Evolutionary conservation across 352 stramenopile genomes (phyloP).

Genomic region (Ochromonadaceae sp.): DNA sequence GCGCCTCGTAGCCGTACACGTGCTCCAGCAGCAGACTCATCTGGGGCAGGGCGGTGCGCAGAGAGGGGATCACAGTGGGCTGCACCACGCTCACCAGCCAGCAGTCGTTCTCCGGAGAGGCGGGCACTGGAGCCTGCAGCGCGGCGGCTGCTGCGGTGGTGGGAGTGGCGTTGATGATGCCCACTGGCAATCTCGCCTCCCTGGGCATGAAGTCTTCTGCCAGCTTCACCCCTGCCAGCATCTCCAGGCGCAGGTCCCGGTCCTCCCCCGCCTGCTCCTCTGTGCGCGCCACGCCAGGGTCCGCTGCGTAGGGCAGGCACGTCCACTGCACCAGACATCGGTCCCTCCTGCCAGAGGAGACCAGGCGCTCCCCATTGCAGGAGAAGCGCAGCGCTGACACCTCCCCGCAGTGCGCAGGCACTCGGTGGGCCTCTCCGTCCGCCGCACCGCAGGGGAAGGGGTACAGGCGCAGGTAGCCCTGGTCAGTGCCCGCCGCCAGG

Average conservation of each 20-base stretch:
- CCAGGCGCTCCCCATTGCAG: background rate
- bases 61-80: background rate
- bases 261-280: background rate
- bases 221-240: background rate
- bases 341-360: background rate
- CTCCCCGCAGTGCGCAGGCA: background rate
- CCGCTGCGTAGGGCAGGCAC: background rate
- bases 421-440: background rate
- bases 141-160: background rate
- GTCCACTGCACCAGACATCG: background rate
- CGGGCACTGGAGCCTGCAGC: background rate
- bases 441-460: background rate
- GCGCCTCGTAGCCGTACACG: background rate
- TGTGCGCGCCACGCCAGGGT: background rate
- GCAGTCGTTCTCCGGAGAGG: background rate
- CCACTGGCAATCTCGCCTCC: background rate
- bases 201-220: conserved; percentile 4
- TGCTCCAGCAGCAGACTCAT: background rate
- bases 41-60: background rate
- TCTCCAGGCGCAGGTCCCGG: background rate
- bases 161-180: background rate
- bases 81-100: background rate
- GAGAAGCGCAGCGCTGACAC: background rate
- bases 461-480: background rate
- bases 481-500: background rate